Conservation (phyloP, 805 yeast species). For the Metschnikowia colocasiae region DNA sequence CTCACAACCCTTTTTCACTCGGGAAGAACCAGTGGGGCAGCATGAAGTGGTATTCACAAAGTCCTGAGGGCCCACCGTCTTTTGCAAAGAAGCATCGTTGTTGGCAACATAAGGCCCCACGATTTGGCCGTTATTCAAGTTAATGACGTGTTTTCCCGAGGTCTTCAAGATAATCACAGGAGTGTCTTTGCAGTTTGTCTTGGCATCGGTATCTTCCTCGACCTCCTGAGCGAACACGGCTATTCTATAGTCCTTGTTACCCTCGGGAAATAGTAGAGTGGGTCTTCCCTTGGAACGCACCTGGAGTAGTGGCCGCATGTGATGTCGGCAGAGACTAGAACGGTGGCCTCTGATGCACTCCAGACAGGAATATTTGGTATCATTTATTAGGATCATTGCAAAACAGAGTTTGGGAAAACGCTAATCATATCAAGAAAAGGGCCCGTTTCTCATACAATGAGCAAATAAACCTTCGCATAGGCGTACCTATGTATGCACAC, state of each 20-base stretch:
- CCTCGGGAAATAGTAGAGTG: slow-evolving; percentile 45
- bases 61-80: slow-evolving; percentile 21
- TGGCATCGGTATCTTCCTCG: slow-evolving; percentile 6
- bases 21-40: slow-evolving; percentile 25
- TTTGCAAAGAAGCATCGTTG: neutral
- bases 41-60: slow-evolving; percentile 35
- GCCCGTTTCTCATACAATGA: slow-evolving; percentile 1
- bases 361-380: slow-evolving; percentile 76
- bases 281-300: slow-evolving; percentile 93
- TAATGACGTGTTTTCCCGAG: slow-evolving; percentile 39
- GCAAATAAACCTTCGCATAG: slow-evolving; percentile 4
- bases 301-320: slow-evolving; percentile 72
- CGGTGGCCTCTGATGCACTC: slow-evolving; percentile 93
- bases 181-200: slow-evolving; percentile 13
- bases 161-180: slow-evolving; percentile 35
- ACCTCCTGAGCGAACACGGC: slow-evolving; percentile 55
- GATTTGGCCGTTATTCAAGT: slow-evolving; percentile 34
- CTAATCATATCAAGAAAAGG: neutral
- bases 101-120: slow-evolving; percentile 35
- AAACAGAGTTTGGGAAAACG: neutral
- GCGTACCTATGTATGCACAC: neutral
- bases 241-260: slow-evolving; percentile 49
- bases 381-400: slow-evolving; percentile 71
- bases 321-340: slow-evolving; percentile 81
- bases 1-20: slow-evolving; percentile 25